These are phyloP conservation scores for Juglanconis sp. DNA, from an alignment of 2,329 filamentous ascomycete genomes.

Conservation along the genomic window DNA sequence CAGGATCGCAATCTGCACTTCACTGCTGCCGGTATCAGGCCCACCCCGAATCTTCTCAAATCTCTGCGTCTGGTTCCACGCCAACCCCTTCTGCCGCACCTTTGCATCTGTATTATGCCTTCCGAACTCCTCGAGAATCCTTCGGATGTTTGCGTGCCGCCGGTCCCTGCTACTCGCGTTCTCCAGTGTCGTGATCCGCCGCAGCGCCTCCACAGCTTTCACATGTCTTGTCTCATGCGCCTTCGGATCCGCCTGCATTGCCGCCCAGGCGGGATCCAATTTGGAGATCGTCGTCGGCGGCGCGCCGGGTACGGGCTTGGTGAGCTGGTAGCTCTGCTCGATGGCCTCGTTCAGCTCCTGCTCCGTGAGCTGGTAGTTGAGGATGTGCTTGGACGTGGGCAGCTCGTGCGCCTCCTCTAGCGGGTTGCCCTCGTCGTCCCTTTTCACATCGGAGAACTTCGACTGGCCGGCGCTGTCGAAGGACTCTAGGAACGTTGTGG, in stretches of 20 bases:
- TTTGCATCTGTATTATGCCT: slow-evolving; percentile 79
- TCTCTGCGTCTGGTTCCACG: slow-evolving; percentile 38
- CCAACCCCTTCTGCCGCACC: slow-evolving; percentile 61
- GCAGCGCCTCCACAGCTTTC: slow-evolving; percentile 71
- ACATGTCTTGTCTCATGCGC: slow-evolving; percentile 56
- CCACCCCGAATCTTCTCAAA: slow-evolving; percentile 61
- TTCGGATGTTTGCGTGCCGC: slow-evolving; percentile 76
- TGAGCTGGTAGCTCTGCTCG: slow-evolving; percentile 64
- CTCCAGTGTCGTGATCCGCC: slow-evolving; percentile 72
- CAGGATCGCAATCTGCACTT: slow-evolving; percentile 96
- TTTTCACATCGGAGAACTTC: slow-evolving; percentile 30
- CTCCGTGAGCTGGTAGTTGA: slow-evolving; percentile 75
- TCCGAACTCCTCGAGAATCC: slow-evolving; percentile 84
- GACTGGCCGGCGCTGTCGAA: slow-evolving; percentile 64
- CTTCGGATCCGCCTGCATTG: slow-evolving; percentile 27
- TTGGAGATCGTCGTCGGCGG: neutral
- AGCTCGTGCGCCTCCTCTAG: slow-evolving; percentile 37
- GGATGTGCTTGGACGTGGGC: slow-evolving; percentile 48
- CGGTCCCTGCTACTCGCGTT: slow-evolving; percentile 77
- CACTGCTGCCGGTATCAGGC: slow-evolving; percentile 88
- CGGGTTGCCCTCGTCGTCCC: slow-evolving; percentile 41
- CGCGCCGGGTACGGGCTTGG: slow-evolving; percentile 47
- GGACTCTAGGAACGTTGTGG: slow-evolving; percentile 80
- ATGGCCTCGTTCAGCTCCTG: slow-evolving; percentile 66
- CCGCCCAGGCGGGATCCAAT: neutral